Conservation (phyloP, 345 rosid genomes). For the Clarkia xantiana region DNA sequence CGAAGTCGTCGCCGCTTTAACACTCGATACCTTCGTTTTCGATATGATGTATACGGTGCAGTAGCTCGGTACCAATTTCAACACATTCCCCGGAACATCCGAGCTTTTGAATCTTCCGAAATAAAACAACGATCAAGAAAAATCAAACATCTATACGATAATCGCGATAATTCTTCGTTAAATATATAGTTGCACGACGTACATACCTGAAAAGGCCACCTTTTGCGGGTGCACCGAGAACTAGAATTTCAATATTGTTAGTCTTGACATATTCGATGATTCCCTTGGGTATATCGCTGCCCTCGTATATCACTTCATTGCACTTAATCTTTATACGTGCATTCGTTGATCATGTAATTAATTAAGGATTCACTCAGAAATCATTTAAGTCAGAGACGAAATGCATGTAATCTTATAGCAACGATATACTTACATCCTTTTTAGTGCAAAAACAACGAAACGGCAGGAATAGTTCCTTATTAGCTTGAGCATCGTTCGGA, state of each 20-base stretch:
- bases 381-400: neutral
- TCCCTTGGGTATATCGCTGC: constrained; percentile 34
- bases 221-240: constrained; percentile 48
- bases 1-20: constrained; percentile 37
- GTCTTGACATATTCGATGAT: constrained; percentile 30
- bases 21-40: constrained; percentile 52
- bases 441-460: constrained; percentile 75
- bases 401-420: too few species aligned
- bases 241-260: constrained; percentile 21
- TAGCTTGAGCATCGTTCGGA: constrained; percentile 19
- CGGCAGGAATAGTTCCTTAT: constrained; percentile 55
- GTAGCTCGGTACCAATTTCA: constrained; percentile 49
- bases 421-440: constrained; percentile 41
- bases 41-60: constrained; percentile 59
- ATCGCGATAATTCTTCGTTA: neutral
- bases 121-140: neutral
- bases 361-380: neutral
- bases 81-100: constrained; percentile 44
- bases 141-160: neutral
- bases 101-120: constrained; percentile 44
- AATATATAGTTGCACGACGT: neutral
- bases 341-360: neutral
- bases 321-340: constrained; percentile 33
- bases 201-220: constrained; percentile 62
- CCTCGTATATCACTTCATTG: constrained; percentile 47